Conservation (phyloP, 139 green algal species). For the Tetraselmis chui region DNA sequence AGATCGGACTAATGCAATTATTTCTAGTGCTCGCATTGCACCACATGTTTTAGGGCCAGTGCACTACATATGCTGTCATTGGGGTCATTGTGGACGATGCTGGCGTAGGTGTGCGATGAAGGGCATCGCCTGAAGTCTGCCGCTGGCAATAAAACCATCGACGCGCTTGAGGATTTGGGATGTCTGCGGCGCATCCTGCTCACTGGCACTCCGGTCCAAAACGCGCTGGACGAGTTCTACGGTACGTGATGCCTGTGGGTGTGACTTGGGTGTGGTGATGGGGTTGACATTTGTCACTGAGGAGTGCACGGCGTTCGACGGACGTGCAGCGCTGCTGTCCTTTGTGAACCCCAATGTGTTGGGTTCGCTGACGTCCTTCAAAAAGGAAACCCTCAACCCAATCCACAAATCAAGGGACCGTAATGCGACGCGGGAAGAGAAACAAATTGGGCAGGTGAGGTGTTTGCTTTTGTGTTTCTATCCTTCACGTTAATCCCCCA, state of each 20-base stretch:
- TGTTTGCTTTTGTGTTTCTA: background rate
- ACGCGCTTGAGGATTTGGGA: conserved; percentile 48
- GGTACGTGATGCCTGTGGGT: conserved; percentile 2
- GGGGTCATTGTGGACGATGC: too few species aligned
- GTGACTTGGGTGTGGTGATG: background rate
- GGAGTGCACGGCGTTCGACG: too few species aligned
- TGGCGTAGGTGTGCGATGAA: background rate
- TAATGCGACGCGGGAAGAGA: conserved; percentile 46
- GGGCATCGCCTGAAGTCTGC: conserved; percentile 54
- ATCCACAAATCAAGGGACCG: conserved; percentile 57
- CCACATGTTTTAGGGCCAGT: too few species aligned
- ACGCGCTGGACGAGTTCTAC: conserved; percentile 72
- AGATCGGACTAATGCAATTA: too few species aligned
- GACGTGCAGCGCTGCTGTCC: conserved; percentile 46
- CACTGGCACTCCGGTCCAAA: conserved; percentile 76
- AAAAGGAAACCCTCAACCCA: conserved; percentile 26
- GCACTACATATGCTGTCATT: too few species aligned
- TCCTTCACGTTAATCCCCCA: background rate
- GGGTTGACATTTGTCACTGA: background rate
- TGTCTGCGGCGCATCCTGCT: conserved; percentile 69
- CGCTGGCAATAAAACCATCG: conserved; percentile 77
- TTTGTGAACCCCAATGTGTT: conserved; percentile 67
- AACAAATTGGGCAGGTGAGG: conserved; percentile 27
- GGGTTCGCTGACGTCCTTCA: conserved; percentile 53
- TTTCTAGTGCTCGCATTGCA: too few species aligned